These are phyloP conservation scores for Lotmaria passim DNA, from an alignment of 208 protist species.

Conservation along the genomic window DNA sequence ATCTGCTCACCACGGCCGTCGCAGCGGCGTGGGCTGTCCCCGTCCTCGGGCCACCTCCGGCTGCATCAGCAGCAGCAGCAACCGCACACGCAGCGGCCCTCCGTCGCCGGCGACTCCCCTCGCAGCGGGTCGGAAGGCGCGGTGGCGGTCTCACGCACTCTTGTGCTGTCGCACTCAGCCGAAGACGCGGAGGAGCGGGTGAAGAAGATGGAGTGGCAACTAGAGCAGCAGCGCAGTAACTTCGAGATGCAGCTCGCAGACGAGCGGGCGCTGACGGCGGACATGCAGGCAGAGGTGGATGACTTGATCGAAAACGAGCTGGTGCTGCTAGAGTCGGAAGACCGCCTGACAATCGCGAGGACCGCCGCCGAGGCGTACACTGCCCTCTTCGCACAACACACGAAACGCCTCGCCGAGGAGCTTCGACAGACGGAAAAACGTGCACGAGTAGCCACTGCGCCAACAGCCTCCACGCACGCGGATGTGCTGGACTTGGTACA, in stretches of 20 bases:
- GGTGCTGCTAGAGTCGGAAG: slow-evolving; percentile 46
- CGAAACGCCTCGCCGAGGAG: neutral
- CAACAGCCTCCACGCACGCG: neutral
- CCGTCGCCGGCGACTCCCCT: neutral
- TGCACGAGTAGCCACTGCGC: neutral
- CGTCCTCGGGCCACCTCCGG: too few relatives aligned
- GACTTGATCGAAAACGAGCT: slow-evolving; percentile 63
- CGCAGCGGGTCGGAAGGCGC: slow-evolving; percentile 7
- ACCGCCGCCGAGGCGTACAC: slow-evolving; percentile 29
- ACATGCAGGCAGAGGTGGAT: slow-evolving; percentile 80
- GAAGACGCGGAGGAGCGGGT: slow-evolving; percentile 16
- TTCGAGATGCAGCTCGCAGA: slow-evolving; percentile 39
- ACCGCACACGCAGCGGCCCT: slow-evolving; percentile 14
- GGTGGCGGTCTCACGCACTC: neutral
- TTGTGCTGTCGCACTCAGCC: neutral
- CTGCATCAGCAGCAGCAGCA: too few relatives aligned
- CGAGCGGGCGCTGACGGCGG: slow-evolving; percentile 52
- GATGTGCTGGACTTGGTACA: slow-evolving; percentile 20
- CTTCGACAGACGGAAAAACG: neutral
- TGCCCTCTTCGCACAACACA: neutral
- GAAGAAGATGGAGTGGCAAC: slow-evolving; percentile 14
- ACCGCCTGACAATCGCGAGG: slow-evolving; percentile 34
- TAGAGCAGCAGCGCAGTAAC: slow-evolving; percentile 29
- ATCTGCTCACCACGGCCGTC: slow-evolving; percentile 27
- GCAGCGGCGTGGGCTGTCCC: slow-evolving; percentile 16